These are phyloP conservation scores for Stipa capillata DNA, from an alignment of 176 grass and related monocot genomes.

Conservation along the genomic window DNA sequence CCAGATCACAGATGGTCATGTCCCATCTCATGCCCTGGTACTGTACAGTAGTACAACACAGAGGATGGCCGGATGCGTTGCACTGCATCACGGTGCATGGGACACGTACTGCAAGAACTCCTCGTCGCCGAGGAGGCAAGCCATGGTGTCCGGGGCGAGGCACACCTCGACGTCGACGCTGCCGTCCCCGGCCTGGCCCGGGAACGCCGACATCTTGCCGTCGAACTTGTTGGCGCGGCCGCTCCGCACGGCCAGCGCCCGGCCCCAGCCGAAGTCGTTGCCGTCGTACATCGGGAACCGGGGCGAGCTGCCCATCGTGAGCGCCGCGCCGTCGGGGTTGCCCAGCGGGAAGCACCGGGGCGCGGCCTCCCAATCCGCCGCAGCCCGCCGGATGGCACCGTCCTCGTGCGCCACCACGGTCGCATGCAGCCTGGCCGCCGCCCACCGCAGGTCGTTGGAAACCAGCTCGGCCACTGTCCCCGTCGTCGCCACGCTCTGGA, in stretches of 20 bases:
- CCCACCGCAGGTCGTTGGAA: conserved; percentile 42
- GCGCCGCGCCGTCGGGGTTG: conserved; percentile 77
- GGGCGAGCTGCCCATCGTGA: conserved; percentile 91
- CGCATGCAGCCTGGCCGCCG: conserved; percentile 48
- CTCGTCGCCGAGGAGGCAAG: conserved; percentile 54
- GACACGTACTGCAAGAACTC: conserved; percentile 69
- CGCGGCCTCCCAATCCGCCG: conserved; percentile 70
- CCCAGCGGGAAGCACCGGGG: conserved; percentile 87
- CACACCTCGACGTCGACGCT: conserved; percentile 90
- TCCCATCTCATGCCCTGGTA: neutral
- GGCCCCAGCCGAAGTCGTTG: conserved; percentile 94
- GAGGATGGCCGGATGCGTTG: neutral
- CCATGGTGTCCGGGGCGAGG: conserved; percentile 86
- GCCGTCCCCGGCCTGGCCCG: conserved; percentile 49
- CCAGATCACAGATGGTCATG: neutral
- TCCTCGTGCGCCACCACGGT: conserved; percentile 53
- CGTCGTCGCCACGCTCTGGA: conserved; percentile 72
- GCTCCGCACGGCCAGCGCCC: conserved; percentile 61
- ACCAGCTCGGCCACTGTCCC: conserved; percentile 59
- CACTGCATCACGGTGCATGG: conserved; percentile 16
- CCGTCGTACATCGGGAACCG: conserved; percentile 95
- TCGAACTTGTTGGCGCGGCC: conserved; percentile 88
- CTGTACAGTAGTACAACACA: neutral
- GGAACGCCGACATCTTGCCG: conserved; percentile 94
- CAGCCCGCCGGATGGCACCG: conserved; percentile 37